phyloP scores from a whole-genome alignment of 2,329 filamentous ascomycete species.

The Simplicillium aogashimaense region DNA sequence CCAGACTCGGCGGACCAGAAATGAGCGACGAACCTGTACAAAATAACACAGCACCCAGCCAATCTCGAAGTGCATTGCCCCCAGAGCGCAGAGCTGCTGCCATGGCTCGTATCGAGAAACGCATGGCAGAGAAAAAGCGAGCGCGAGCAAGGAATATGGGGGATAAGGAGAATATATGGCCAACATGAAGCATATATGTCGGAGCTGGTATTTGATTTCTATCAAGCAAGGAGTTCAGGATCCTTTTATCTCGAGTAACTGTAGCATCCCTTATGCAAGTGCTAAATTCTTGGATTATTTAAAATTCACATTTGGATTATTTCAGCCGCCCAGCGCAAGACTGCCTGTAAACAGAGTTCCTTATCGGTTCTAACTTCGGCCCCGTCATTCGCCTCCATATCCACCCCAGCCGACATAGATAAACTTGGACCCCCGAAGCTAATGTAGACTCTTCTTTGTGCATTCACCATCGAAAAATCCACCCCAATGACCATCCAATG shows the following conservation, averaged over 20 bases:
- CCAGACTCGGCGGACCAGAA: slow-evolving; percentile 30
- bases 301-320: no score
- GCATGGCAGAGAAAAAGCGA: slow-evolving; percentile 39
- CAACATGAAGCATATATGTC: slow-evolving; percentile 5
- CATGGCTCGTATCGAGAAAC: slow-evolving; percentile 42
- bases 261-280: no score
- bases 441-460: neutral
- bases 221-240: slow-evolving; percentile 13
- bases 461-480: slow-evolving; percentile 3
- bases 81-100: slow-evolving; percentile 43
- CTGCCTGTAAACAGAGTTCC: no score
- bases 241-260: no score
- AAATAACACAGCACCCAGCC: slow-evolving; percentile 22
- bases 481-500: slow-evolving; percentile 9
- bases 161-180: slow-evolving; percentile 43
- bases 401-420: no score
- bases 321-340: no score
- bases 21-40: slow-evolving; percentile 14
- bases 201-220: neutral
- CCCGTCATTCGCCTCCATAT: no score
- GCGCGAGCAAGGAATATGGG: slow-evolving; percentile 18
- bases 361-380: neutral
- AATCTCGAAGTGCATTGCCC: slow-evolving; percentile 33
- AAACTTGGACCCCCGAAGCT: neutral
- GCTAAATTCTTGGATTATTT: no score